Evolutionary conservation across 768 basidiomycete genomes (phyloP), one percentile per base, ranked within the genome.

Genomic region (Phaeotremella skinneri): DNA sequence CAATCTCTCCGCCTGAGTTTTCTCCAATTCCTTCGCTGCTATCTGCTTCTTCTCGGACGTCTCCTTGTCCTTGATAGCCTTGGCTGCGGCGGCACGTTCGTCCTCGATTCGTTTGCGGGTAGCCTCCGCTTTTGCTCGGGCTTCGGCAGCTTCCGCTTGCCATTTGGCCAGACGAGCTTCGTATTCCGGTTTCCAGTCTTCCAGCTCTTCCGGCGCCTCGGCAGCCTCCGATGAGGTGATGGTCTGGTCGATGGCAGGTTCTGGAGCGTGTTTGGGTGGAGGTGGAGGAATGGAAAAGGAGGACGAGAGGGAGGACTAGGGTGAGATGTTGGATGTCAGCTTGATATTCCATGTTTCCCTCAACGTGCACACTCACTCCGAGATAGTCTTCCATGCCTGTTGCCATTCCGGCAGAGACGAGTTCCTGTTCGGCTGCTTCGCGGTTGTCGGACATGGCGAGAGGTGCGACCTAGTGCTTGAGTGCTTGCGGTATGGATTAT

Each of bases 341-440:
- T 89, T 88, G 85, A 23, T 85, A 79, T n/a, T n/a, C n/a, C n/a
- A 3, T 83, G 79, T 21, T 90, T 82, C 70, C 83, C 83, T 30
- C 89, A 59, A 20, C 47, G 21, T 53, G 34, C 29, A 27, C 6
- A 69, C 66, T 58, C 51, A 69, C 73, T 25, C 71, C 83, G 7
- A 85, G 81, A 4, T 87, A 83, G 0, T 80, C 81, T 51, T 74
- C 72, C 41, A 70, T 60, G 4, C 61, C 55, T 3, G 39, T 23
- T 17, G 65, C 53, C 50, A 68, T 64, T 37, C 55, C 62, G 23
- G 61, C 63, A n/a, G 42, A 50, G 13, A 59, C 63, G 39, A 70
- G 21, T 52, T 73, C 66, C 30, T 68, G 58, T 52, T 68, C 57
- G 20, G 69, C 69, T 52, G 66, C 62, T 34, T 64, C 34, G 37